Conservation (phyloP, 176 grass and related monocot species). For the Avena atlantica region DNA sequence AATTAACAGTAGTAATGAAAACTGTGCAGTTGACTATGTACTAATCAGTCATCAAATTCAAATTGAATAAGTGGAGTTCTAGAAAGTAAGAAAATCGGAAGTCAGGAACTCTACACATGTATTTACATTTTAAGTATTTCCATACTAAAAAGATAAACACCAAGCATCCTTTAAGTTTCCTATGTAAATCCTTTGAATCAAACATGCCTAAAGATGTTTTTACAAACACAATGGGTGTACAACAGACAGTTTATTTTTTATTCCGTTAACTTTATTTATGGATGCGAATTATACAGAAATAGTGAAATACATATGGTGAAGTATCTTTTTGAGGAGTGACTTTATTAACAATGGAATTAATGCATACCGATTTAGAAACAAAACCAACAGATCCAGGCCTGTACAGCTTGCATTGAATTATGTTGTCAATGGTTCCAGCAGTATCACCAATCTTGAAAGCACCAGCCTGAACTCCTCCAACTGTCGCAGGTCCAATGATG, state of each 20-base stretch:
- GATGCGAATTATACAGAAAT: neutral
- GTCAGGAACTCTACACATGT: neutral
- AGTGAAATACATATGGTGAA: conserved; percentile 21
- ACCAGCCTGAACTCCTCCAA: conserved; percentile 97
- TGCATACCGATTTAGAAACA: conserved; percentile 97
- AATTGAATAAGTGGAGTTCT: conserved; percentile 15
- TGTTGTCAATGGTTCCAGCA: conserved; percentile 98
- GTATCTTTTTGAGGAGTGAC: neutral
- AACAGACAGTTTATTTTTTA: neutral
- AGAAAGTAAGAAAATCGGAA: conserved; percentile 6
- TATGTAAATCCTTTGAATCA: too few species aligned
- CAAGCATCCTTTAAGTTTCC: neutral
- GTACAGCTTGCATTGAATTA: conserved; percentile 98
- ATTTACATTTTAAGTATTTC: conserved; percentile 18
- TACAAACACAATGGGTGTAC: conserved; percentile 8
- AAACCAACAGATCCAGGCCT: conserved; percentile 97
- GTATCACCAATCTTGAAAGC: conserved; percentile 99
- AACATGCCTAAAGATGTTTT: neutral
- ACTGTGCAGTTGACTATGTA: neutral
- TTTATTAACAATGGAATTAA: neutral
- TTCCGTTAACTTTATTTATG: neutral
- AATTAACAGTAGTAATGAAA: neutral
- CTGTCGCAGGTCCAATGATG: conserved; percentile 95
- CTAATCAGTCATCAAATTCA: neutral
- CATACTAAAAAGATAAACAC: neutral